phyloP scores from a whole-genome alignment of 2,329 filamentous ascomycete genomes.

The Parascedosporium putredinis region DNA sequence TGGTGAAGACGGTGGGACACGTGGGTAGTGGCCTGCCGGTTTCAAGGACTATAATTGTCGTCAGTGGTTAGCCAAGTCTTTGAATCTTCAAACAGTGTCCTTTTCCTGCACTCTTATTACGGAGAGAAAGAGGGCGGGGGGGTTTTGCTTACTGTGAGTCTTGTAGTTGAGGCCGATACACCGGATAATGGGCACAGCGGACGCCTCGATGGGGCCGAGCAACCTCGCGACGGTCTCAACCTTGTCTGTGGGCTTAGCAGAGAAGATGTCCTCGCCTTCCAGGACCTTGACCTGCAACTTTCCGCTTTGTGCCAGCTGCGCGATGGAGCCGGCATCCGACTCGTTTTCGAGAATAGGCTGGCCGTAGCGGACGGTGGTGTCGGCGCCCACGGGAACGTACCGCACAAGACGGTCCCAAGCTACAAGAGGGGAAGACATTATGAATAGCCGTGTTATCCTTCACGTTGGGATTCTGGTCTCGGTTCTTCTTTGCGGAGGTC shows the following conservation, averaged over 20 bases:
- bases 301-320: background rate
- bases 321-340: background rate
- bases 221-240: conserved; percentile 17
- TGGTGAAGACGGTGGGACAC: conserved; percentile 14
- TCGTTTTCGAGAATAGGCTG: background rate
- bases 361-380: conserved; percentile 8
- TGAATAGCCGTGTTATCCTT: too few relatives aligned
- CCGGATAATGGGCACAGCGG: conserved; percentile 23
- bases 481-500: too few relatives aligned
- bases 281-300: background rate
- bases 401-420: background rate
- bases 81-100: too few relatives aligned
- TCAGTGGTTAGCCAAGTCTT: too few relatives aligned
- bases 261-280: background rate
- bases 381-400: conserved; percentile 2
- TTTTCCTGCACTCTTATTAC: too few relatives aligned
- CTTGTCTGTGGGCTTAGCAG: background rate
- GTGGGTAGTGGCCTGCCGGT: conserved; percentile 12
- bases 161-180: conserved; percentile 16
- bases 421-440: background rate
- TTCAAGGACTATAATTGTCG: background rate
- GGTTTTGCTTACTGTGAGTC: conserved; percentile 12
- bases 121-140: too few relatives aligned
- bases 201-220: conserved; percentile 26
- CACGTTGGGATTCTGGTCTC: too few relatives aligned